These are phyloP conservation scores for Gymnopilus junonius DNA, from an alignment of 768 basidiomycete genomes.

Conservation along the genomic window DNA sequence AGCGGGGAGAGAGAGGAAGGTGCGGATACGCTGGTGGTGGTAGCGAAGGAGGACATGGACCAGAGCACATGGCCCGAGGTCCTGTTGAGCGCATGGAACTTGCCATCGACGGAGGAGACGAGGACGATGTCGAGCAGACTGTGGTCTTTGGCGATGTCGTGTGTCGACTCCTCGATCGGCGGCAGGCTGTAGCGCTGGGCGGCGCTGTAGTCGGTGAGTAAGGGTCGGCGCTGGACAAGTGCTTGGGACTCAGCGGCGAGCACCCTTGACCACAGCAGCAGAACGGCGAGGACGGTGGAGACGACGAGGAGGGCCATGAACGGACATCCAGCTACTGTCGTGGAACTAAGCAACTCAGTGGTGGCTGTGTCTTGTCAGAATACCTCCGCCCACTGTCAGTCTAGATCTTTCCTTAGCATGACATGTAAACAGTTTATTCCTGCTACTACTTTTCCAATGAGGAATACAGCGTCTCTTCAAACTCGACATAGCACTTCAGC, in stretches of 20 bases:
- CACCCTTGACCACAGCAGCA: neutral
- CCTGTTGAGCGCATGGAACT: conserved; percentile 91
- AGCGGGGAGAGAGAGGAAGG: conserved; percentile 72
- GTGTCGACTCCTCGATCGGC: conserved; percentile 6
- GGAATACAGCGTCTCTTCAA: conserved; percentile 33
- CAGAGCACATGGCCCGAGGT: conserved; percentile 82
- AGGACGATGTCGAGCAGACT: conserved; percentile 84
- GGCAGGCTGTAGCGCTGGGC: conserved; percentile 5
- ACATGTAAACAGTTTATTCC: neutral
- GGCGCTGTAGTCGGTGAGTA: neutral
- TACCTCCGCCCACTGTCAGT: conserved; percentile 1
- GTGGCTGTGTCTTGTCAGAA: neutral
- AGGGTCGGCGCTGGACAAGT: neutral
- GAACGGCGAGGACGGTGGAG: conserved; percentile 6
- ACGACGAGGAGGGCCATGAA: conserved; percentile 9
- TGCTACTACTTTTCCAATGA: neutral
- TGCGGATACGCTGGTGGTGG: conserved; percentile 39
- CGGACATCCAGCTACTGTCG: conserved; percentile 6
- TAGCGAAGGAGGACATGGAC: conserved; percentile 78
- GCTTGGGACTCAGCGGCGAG: conserved; percentile 8
- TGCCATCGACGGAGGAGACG: conserved; percentile 92
- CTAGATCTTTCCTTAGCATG: neutral
- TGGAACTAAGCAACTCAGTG: neutral
- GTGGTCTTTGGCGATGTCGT: conserved; percentile 44
- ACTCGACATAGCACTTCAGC: conserved; percentile 19